A percentile compares a stretch with the other conserved stretches of the same genome.
phyloP scores from a whole-genome alignment of 164 flowering plant genomes.

The Magnolia kwangsiensis region DNA sequence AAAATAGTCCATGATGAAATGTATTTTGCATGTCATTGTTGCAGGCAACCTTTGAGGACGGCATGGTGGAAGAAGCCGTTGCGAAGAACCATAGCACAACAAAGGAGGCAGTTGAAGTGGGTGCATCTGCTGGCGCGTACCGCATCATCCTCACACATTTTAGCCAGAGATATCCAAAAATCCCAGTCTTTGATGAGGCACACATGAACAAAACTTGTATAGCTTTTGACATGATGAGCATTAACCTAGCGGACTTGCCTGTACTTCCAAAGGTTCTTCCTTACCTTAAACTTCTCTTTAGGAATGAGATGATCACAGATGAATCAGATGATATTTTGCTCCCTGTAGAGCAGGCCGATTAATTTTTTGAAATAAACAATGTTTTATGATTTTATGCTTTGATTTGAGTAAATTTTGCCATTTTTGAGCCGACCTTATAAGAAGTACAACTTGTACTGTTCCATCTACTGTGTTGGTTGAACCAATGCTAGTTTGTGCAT shows the following conservation, averaged over 20 bases:
- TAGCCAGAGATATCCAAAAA: slow-evolving; percentile 97
- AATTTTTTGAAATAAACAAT: too few relatives aligned
- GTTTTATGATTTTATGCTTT: too few relatives aligned
- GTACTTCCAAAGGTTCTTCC: slow-evolving; percentile 87
- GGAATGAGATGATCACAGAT: slow-evolving; percentile 55
- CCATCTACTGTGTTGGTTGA: too few relatives aligned
- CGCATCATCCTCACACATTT: slow-evolving; percentile 90
- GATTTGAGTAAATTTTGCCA: not conserved
- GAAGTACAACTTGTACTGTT: not conserved
- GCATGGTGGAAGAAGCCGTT: slow-evolving; percentile 78
- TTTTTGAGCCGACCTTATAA: not conserved
- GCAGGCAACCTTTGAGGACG: slow-evolving; percentile 99
- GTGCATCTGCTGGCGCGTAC: slow-evolving; percentile 68
- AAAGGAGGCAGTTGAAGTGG: slow-evolving; percentile 83
- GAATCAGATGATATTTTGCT: slow-evolving; percentile 52
- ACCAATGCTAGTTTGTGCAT: too few relatives aligned
- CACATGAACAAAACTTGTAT: slow-evolving; percentile 89
- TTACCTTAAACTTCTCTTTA: slow-evolving; percentile 72
- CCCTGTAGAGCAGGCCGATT: not conserved
- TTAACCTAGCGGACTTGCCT: slow-evolving; percentile 82
- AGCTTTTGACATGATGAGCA: slow-evolving; percentile 96
- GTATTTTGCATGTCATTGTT: slow-evolving; percentile 8
- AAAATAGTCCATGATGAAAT: not conserved
- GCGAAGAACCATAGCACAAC: slow-evolving; percentile 96
- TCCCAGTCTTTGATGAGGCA: slow-evolving; percentile 75